Evolutionary conservation across 352 stramenopile genomes (phyloP).

Genomic region (Globisporangium mamillatum): DNA sequence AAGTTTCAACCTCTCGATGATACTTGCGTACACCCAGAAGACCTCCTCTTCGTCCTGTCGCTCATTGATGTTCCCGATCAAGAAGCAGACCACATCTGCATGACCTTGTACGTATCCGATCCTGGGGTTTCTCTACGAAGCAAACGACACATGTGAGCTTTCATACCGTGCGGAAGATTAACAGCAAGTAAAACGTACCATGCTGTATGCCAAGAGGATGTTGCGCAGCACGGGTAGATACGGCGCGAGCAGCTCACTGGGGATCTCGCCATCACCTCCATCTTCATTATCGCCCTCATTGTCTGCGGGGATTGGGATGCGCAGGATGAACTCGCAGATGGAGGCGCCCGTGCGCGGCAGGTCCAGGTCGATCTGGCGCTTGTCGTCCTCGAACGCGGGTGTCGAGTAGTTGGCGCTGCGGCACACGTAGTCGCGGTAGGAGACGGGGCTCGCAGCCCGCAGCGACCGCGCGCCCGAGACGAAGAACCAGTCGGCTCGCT

Average conservation of each 20-base stretch:
- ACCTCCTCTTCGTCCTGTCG: conserved; percentile 46
- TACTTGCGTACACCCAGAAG: conserved; percentile 73
- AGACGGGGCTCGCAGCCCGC: conserved; percentile 27
- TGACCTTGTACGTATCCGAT: conserved; percentile 80
- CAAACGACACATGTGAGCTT: background rate
- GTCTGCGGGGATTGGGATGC: conserved; percentile 6
- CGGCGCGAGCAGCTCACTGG: conserved; percentile 22
- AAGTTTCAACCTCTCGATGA: conserved; percentile 53
- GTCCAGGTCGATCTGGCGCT: conserved; percentile 69
- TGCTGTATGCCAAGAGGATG: conserved; percentile 57
- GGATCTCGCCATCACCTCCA: conserved; percentile 23
- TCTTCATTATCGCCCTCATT: conserved; percentile 11
- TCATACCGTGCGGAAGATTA: background rate
- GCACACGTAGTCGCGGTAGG: conserved; percentile 42
- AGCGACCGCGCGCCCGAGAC: conserved; percentile 39
- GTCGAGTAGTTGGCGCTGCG: conserved; percentile 24
- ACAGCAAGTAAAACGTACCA: conserved; percentile 29
- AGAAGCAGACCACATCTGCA: conserved; percentile 66
- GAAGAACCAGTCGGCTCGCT: conserved; percentile 39
- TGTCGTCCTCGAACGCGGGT: conserved; percentile 50
- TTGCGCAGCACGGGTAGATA: conserved; percentile 42
- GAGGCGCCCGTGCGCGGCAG: conserved; percentile 53
- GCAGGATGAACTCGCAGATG: conserved; percentile 50
- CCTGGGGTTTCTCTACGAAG: conserved; percentile 45
- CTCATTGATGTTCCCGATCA: conserved; percentile 46